A percentile compares a stretch with the other conserved stretches of the same genome.
Conservation (phyloP, 345 rosid genomes). For the Draba incana region DNA sequence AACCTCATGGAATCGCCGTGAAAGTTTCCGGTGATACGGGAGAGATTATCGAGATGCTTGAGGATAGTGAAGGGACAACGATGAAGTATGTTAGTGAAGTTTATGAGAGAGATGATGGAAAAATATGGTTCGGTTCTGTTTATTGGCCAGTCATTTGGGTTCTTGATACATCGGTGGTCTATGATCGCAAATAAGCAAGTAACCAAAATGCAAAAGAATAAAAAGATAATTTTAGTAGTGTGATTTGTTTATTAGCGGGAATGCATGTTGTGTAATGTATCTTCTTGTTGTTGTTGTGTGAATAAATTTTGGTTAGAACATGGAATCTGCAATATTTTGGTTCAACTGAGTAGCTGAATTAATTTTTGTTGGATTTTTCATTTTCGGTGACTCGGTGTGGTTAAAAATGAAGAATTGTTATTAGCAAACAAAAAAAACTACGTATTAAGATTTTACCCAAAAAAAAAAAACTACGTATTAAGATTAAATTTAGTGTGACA, state of each 20-base stretch:
- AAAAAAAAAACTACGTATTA: no score
- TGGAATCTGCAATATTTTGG: background rate
- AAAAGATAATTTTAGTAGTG: background rate
- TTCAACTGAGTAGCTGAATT: slow-evolving; percentile 15
- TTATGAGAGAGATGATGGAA: slow-evolving; percentile 57
- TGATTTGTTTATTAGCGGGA: background rate
- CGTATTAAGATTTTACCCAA: no score
- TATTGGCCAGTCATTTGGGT: slow-evolving; percentile 57
- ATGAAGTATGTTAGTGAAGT: slow-evolving; percentile 66
- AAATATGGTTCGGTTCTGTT: slow-evolving; percentile 67
- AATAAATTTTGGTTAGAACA: background rate
- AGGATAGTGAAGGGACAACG: slow-evolving; percentile 53
- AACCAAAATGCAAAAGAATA: background rate
- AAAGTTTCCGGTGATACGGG: slow-evolving; percentile 58
- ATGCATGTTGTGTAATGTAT: background rate
- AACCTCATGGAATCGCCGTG: slow-evolving; percentile 55
- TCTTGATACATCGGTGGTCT: slow-evolving; percentile 28
- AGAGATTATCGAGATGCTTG: slow-evolving; percentile 50
- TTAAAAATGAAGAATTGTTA: no score
- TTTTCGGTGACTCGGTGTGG: no score
- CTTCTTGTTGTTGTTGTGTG: slow-evolving; percentile 1
- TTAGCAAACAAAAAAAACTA: no score
- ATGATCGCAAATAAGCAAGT: slow-evolving; percentile 18
- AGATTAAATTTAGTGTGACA: no score
- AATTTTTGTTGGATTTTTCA: no score